Evolutionary conservation across 768 basidiomycete species (phyloP).

Genomic region (Russula virescens): DNA sequence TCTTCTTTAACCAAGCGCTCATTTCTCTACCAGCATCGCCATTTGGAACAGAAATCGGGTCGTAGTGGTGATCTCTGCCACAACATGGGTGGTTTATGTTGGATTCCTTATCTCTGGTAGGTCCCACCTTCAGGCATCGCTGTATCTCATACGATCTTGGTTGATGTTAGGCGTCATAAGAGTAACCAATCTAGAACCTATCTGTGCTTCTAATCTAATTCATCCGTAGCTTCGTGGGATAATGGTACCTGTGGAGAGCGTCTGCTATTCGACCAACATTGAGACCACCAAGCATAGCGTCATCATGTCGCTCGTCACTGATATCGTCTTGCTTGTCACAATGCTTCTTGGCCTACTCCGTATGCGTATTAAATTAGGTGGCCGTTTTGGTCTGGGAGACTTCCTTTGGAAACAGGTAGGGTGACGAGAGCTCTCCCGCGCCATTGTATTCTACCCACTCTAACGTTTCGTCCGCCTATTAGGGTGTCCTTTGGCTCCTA

Average conservation of each 20-base stretch:
- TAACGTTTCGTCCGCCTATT: not conserved
- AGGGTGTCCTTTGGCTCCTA: not conserved
- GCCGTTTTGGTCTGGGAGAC: not conserved
- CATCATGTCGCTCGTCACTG: too few species aligned
- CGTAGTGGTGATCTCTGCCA: not conserved
- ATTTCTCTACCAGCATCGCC: not conserved
- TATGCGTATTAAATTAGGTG: too few species aligned
- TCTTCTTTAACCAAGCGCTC: not conserved
- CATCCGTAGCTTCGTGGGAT: too few species aligned
- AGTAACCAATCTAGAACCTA: not conserved
- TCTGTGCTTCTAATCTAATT: not conserved
- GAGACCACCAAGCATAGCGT: too few species aligned
- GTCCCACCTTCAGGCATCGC: not conserved
- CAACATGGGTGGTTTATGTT: not conserved
- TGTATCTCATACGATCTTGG: not conserved
- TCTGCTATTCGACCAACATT: too few species aligned
- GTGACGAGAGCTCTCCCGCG: too few species aligned
- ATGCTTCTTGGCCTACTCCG: too few species aligned
- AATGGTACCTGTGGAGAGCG: too few species aligned
- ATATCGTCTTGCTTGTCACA: too few species aligned
- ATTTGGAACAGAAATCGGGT: not conserved
- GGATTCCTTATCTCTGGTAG: not conserved
- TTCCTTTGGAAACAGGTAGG: constrained; percentile 3
- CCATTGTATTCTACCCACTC: too few species aligned
- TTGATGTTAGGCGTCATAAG: not conserved